Evolutionary conservation across 768 basidiomycete genomes (phyloP).

Genomic region (Tricholoma furcatifolium): DNA sequence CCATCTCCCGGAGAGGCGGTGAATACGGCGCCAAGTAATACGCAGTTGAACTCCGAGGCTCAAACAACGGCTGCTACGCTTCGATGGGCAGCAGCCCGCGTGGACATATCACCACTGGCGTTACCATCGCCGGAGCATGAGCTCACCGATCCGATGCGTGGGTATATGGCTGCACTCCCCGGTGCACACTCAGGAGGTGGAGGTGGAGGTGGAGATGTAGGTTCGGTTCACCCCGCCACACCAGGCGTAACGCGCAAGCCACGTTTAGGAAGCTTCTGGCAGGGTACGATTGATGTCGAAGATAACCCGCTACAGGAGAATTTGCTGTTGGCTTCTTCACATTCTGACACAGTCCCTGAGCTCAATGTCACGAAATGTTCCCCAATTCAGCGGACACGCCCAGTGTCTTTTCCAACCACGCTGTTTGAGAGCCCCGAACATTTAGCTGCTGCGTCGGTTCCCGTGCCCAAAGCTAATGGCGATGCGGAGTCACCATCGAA

Average conservation of each 20-base stretch:
- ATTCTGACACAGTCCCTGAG: background rate
- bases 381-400: slow-evolving; percentile 1
- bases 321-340: slow-evolving; percentile 8
- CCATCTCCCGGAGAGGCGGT: slow-evolving; percentile 16
- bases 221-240: slow-evolving; percentile 34
- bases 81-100: slow-evolving; percentile 80
- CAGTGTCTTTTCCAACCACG: background rate
- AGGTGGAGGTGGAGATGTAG: slow-evolving; percentile 11
- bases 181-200: slow-evolving; percentile 47
- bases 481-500: background rate
- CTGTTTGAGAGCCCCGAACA: background rate
- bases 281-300: slow-evolving; percentile 71
- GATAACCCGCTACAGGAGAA: slow-evolving; percentile 18
- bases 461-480: background rate
- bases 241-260: slow-evolving; percentile 53
- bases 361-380: background rate
- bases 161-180: slow-evolving; percentile 64
- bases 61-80: slow-evolving; percentile 77
- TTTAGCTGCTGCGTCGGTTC: slow-evolving; percentile 9
- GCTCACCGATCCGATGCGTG: slow-evolving; percentile 86
- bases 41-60: slow-evolving; percentile 45
- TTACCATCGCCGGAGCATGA: slow-evolving; percentile 91
- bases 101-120: slow-evolving; percentile 83
- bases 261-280: slow-evolving; percentile 72
- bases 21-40: slow-evolving; percentile 16